phyloP scores from a whole-genome alignment of 2,329 filamentous ascomycete genomes.

The Colletotrichum spaethianum region DNA sequence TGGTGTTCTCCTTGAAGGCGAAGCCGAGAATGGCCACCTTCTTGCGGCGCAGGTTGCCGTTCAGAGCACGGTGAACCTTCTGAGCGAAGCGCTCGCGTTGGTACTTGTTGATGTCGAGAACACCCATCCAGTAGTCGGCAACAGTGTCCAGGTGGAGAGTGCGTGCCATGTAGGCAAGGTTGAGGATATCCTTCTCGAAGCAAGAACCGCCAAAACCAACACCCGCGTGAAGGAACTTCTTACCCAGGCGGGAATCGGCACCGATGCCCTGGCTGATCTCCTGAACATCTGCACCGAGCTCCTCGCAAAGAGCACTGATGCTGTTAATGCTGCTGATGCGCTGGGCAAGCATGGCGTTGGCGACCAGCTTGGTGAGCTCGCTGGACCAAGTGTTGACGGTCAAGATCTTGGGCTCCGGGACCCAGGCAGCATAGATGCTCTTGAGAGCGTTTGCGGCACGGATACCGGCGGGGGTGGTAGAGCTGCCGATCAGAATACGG shows the following conservation, averaged over 20 bases:
- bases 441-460: constrained; percentile 75
- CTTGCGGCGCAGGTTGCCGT: constrained; percentile 78
- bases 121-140: constrained; percentile 81
- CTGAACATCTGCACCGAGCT: constrained; percentile 81
- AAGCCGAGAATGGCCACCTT: constrained; percentile 82
- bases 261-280: constrained; percentile 79
- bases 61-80: constrained; percentile 75
- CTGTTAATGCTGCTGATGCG: constrained; percentile 87
- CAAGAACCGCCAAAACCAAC: constrained; percentile 86
- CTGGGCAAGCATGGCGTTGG: constrained; percentile 86
- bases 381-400: constrained; percentile 83
- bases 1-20: constrained; percentile 85
- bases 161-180: constrained; percentile 80
- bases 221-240: constrained; percentile 80
- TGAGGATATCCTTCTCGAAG: constrained; percentile 86
- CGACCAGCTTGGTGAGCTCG: constrained; percentile 83
- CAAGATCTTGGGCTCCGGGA: constrained; percentile 76
- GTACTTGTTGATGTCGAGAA: constrained; percentile 83
- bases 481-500: constrained; percentile 81
- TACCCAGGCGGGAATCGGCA: constrained; percentile 79
- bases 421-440: constrained; percentile 79
- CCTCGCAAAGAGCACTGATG: constrained; percentile 84
- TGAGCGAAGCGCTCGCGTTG: constrained; percentile 78
- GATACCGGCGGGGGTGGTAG: constrained; percentile 70
- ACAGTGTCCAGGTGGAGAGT: constrained; percentile 79